Percentiles rank a stretch among this genome's conserved stretches.
These are phyloP conservation scores for Acrodontium crateriforme DNA, from an alignment of 2,329 filamentous ascomycete genomes.

Conservation along the genomic window DNA sequence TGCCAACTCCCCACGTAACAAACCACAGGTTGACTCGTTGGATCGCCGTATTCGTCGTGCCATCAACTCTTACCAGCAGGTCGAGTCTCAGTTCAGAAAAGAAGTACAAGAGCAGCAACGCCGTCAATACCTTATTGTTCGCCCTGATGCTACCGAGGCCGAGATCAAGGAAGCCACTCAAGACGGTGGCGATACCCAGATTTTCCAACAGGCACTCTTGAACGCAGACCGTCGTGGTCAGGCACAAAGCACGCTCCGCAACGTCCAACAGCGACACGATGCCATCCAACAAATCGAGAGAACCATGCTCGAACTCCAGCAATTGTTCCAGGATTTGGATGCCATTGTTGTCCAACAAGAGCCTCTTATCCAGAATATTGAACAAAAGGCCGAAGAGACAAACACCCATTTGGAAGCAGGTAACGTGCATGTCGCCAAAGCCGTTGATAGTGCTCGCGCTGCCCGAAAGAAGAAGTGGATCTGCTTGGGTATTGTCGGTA, in stretches of 20 bases:
- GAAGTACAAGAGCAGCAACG: conserved; percentile 71
- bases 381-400: conserved; percentile 75
- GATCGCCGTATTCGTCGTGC: conserved; percentile 68
- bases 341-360: conserved; percentile 78
- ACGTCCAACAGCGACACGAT: conserved; percentile 69
- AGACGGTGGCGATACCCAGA: conserved; percentile 56
- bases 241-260: conserved; percentile 62
- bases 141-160: conserved; percentile 55
- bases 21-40: conserved; percentile 65
- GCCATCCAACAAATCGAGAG: conserved; percentile 86
- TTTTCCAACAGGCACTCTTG: conserved; percentile 80
- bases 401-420: conserved; percentile 72
- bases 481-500: conserved; percentile 61
- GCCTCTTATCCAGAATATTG: conserved; percentile 62
- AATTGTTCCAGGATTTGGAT: conserved; percentile 84
- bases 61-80: conserved; percentile 67
- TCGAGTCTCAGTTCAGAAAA: conserved; percentile 69
- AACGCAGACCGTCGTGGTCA: conserved; percentile 69
- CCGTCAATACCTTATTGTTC: conserved; percentile 73
- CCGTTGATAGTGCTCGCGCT: conserved; percentile 65
- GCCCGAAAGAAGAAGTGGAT: conserved; percentile 95
- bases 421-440: conserved; percentile 69
- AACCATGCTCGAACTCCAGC: conserved; percentile 73
- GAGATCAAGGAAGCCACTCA: conserved; percentile 70
- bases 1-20: conserved; percentile 57